Evolutionary conservation across 305 asterid species (phyloP), one percentile per base, ranked within the genome.

Genomic region (Solanum aculeatissimum): DNA sequence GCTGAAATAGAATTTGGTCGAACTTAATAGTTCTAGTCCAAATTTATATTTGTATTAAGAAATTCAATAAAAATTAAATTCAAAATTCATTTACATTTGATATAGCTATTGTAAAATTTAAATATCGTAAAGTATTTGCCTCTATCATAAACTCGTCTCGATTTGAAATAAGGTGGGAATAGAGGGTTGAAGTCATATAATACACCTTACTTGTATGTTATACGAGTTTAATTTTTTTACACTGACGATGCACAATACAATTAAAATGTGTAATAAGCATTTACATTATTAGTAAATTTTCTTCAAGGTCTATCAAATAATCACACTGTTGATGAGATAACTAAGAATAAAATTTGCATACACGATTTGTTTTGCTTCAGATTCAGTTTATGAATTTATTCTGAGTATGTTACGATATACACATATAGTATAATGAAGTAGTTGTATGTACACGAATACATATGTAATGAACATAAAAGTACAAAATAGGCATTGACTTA

Each of bases 401-500:
- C 6, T 1, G 5, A 54, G 9, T 18, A 54, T 54, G 9, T 8
- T 53, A 0, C 6, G 19, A 54, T 54, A 9, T 21, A n/a, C 3
- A 11, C 21, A 40, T 71, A 40, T 42, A 10, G 1, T 47, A 16
- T 40, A 70, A 42, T 71, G 35, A 71, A 71, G 29, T 71, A 43
- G 1, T 23, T 45, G 15, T 47, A 60, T 60, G 60, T 81, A 81
- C 58, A 81, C 55, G 60, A 23, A 29, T 83, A 29, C 38, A 13
- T 42, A 55, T 69, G 40, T 81, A 84, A 32, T 85, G 90, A 82
- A 81, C 68, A 82, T 47, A 82, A 88, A 75, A 81, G 85, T 88
- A 86, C 88, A 90, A 53, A 63, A 86, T 84, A 42, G 81, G 63
- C 86, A 85, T 90, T 90, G 93, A 90, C 92, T 85, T 87, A 74